Conservation (phyloP, 2,329 filamentous ascomycete species). For the Diplocarpon rosae region DNA sequence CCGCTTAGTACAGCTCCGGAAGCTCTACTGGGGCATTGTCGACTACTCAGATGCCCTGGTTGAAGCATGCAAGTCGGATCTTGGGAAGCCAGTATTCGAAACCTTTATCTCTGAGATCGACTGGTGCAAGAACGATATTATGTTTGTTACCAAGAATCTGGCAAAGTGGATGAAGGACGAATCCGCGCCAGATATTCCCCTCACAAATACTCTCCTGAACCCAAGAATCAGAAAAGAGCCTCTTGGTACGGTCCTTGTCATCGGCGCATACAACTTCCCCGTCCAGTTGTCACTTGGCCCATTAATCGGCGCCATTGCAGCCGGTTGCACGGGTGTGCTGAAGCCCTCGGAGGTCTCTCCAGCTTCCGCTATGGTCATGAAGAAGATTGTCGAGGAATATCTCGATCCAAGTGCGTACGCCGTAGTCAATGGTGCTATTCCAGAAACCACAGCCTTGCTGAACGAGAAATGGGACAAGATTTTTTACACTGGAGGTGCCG, state of each 20-base stretch:
- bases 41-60: slow-evolving; percentile 65
- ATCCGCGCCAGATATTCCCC: slow-evolving; percentile 54
- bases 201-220: slow-evolving; percentile 57
- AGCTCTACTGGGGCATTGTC: slow-evolving; percentile 85
- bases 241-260: slow-evolving; percentile 70
- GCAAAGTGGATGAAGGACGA: slow-evolving; percentile 79
- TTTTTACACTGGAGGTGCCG: slow-evolving; percentile 78
- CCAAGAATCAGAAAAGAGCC: slow-evolving; percentile 81
- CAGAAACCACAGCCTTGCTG: slow-evolving; percentile 71
- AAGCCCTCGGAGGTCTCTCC: slow-evolving; percentile 85
- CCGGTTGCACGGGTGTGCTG: slow-evolving; percentile 78
- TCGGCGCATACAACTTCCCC: slow-evolving; percentile 92
- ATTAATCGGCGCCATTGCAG: slow-evolving; percentile 79
- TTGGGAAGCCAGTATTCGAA: slow-evolving; percentile 71
- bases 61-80: slow-evolving; percentile 66
- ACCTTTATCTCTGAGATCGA: slow-evolving; percentile 61
- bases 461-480: slow-evolving; percentile 96
- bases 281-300: slow-evolving; percentile 70
- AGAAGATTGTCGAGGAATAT: slow-evolving; percentile 63
- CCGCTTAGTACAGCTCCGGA: slow-evolving; percentile 75
- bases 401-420: slow-evolving; percentile 70
- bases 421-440: slow-evolving; percentile 69
- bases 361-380: slow-evolving; percentile 63
- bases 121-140: slow-evolving; percentile 71
- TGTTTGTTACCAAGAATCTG: slow-evolving; percentile 68